phyloP scores from a whole-genome alignment of 768 basidiomycete species.

The Porpolomopsis calyptriformis region DNA sequence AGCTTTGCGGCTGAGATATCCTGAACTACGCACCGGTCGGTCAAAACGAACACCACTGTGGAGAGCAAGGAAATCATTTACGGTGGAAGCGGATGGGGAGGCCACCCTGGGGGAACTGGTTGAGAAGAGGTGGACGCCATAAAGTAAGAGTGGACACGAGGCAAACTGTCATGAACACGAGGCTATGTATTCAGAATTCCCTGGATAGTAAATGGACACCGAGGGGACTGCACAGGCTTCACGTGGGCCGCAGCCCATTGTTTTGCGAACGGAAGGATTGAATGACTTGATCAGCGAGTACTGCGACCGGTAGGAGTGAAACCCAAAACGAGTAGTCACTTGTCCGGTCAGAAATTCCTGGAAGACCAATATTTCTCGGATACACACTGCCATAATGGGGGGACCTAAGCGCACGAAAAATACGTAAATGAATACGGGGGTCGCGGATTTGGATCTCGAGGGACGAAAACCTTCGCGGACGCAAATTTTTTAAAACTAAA shows the following conservation, averaged over 20 bases:
- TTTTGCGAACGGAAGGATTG: background rate
- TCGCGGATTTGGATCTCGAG: background rate
- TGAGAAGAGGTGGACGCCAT: constrained; percentile 38
- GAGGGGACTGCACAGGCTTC: constrained; percentile 23
- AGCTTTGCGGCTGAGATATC: constrained; percentile 44
- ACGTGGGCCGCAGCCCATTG: constrained; percentile 18
- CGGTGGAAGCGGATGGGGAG: constrained; percentile 44
- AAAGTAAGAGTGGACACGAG: constrained; percentile 24
- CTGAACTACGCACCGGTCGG: constrained; percentile 28
- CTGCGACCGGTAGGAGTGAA: too few relatives aligned
- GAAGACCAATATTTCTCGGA: too few relatives aligned
- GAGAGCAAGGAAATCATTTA: constrained; percentile 23
- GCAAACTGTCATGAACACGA: constrained; percentile 22
- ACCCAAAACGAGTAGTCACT: too few relatives aligned
- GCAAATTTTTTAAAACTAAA: background rate
- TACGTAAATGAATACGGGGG: too few relatives aligned
- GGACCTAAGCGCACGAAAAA: too few relatives aligned
- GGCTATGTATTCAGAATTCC: constrained; percentile 17
- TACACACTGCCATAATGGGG: too few relatives aligned
- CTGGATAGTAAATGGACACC: constrained; percentile 11
- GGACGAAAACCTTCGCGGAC: constrained; percentile 5
- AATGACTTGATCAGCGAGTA: background rate
- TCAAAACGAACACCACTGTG: constrained; percentile 5
- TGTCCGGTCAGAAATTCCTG: too few relatives aligned
- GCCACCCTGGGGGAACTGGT: constrained; percentile 27